Percentiles rank a stretch among this genome's conserved stretches.
Evolutionary conservation across 1,139 yeast genomes (phyloP).

Genomic region (Ogataea hybrid): DNA sequence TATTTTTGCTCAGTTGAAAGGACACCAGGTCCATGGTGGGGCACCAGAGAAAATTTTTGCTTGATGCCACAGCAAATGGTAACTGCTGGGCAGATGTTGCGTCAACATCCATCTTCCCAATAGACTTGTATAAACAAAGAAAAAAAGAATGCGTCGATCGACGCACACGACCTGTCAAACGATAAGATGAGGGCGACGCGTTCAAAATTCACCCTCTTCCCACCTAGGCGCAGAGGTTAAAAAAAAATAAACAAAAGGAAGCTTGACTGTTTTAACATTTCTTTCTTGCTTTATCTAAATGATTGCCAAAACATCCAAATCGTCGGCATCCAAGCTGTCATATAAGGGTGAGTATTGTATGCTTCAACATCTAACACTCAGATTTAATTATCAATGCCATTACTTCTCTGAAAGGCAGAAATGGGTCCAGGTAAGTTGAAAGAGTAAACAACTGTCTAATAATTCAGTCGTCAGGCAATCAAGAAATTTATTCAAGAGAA

Average conservation of each 20-base stretch:
- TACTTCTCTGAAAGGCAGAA: conserved; percentile 70
- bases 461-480: conserved; percentile 57
- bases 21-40: conserved; percentile 53
- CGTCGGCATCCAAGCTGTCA: conserved; percentile 41
- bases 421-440: conserved; percentile 66
- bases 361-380: conserved; percentile 25
- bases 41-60: conserved; percentile 43
- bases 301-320: conserved; percentile 24
- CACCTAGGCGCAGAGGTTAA: conserved; percentile 1
- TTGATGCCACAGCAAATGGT: conserved; percentile 23
- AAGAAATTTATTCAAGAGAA: conserved; percentile 62
- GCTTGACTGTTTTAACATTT: conserved; percentile 1
- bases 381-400: conserved; percentile 81
- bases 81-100: conserved; percentile 17
- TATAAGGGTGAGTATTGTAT: conserved; percentile 46
- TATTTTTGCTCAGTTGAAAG: conserved; percentile 35
- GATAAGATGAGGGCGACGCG: conserved; percentile 9
- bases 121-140: background rate
- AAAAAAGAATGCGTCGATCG: conserved; percentile 8
- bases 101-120: conserved; percentile 1
- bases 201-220: background rate
- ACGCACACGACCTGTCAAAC: conserved; percentile 6
- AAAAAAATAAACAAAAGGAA: conserved; percentile 8
- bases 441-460: conserved; percentile 7
- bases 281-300: conserved; percentile 2